Percentiles rank a stretch among this genome's conserved stretches.
phyloP scores from a whole-genome alignment of 352 stramenopile species.

The Pythium biforme region DNA sequence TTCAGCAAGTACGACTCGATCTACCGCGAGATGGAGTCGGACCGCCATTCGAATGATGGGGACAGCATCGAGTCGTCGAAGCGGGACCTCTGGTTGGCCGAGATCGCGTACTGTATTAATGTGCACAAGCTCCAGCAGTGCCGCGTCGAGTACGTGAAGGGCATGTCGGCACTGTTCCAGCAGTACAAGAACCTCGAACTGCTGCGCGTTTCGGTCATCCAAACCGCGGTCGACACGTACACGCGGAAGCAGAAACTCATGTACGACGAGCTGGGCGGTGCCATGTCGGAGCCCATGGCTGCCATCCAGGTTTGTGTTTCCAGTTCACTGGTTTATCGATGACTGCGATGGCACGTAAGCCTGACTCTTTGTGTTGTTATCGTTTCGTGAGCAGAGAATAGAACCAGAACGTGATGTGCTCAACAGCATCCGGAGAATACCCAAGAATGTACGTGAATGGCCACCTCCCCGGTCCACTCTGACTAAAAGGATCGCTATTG shows the following conservation, averaged over 20 bases:
- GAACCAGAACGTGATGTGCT: slow-evolving; percentile 77
- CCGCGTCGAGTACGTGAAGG: slow-evolving; percentile 78
- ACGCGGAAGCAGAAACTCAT: slow-evolving; percentile 79
- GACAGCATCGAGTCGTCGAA: slow-evolving; percentile 15
- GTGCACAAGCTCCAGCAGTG: slow-evolving; percentile 62
- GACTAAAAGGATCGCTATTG: too few species aligned
- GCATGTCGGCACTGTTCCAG: slow-evolving; percentile 79
- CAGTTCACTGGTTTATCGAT: too few species aligned
- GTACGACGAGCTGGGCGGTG: slow-evolving; percentile 65
- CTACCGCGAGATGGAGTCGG: slow-evolving; percentile 57
- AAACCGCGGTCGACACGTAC: slow-evolving; percentile 76
- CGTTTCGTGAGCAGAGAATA: slow-evolving; percentile 49
- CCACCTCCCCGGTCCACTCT: too few species aligned
- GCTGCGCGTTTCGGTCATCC: slow-evolving; percentile 63
- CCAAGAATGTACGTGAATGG: slow-evolving; percentile 67
- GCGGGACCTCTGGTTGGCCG: slow-evolving; percentile 67
- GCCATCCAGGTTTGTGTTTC: slow-evolving; percentile 46
- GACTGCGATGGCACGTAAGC: background rate
- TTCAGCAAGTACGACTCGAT: slow-evolving; percentile 62
- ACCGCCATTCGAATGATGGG: slow-evolving; percentile 20
- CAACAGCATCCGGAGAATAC: slow-evolving; percentile 75
- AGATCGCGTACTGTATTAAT: slow-evolving; percentile 72
- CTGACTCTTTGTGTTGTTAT: slow-evolving; percentile 1
- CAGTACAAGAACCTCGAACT: slow-evolving; percentile 84
- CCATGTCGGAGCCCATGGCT: slow-evolving; percentile 65